These are phyloP conservation scores for Yarrowia osloensis DNA, from an alignment of 805 yeast genomes.

Conservation along the genomic window DNA sequence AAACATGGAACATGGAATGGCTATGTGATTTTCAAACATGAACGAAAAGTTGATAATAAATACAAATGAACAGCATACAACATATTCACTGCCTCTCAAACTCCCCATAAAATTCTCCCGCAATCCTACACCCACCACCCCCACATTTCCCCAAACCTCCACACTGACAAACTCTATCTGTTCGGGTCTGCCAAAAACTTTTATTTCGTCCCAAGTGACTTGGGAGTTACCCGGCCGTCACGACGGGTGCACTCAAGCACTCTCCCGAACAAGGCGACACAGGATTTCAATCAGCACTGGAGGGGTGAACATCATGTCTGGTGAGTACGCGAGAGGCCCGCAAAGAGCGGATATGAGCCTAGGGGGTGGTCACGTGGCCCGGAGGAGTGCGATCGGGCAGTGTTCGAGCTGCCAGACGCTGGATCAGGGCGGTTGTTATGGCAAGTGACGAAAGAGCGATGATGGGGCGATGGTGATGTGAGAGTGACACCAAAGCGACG, in stretches of 20 bases:
- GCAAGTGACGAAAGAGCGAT: background rate
- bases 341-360: background rate
- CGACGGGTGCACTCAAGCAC: slow-evolving; percentile 15
- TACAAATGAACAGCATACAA: too few relatives aligned
- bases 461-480: background rate
- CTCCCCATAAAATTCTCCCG: too few relatives aligned
- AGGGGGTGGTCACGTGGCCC: background rate
- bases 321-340: slow-evolving; percentile 1
- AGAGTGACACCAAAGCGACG: background rate
- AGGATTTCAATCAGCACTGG: slow-evolving; percentile 28
- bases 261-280: background rate
- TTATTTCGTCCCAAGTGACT: background rate
- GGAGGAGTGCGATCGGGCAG: background rate
- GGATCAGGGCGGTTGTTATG: background rate
- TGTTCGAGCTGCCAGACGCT: background rate
- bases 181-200: background rate
- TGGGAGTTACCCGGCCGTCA: slow-evolving; percentile 18
- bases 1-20: too few relatives aligned
- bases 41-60: too few relatives aligned
- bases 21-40: too few relatives aligned
- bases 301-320: slow-evolving; percentile 30
- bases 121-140: too few relatives aligned
- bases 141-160: too few relatives aligned
- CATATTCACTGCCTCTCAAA: too few relatives aligned
- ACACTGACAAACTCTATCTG: background rate